Base-by-base conservation (phyloP, 2,329 filamentous ascomycete genomes). In the Epichloe baconii region DNA sequence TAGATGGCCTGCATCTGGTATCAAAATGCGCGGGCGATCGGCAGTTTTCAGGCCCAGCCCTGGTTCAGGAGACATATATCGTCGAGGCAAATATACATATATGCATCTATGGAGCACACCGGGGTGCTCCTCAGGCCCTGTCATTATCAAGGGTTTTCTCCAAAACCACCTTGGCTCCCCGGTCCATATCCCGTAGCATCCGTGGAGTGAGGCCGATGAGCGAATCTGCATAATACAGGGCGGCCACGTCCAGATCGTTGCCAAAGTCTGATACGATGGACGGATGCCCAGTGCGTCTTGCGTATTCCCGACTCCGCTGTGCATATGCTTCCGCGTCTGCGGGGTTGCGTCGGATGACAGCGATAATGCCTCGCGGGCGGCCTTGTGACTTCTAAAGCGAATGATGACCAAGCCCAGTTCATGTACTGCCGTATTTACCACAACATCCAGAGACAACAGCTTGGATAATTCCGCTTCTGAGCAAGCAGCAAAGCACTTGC, bases 201-300 rank as follows among this genome's bases (percentile, higher is more conserved):
- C 70, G 71, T 0, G 70, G 70, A 0, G 65, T 69, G 7, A 71
- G 60, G 52, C 71, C 72, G 68, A 73, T 72, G 26, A 71, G 57
- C 0, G 70, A 64, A 26, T 72, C 65, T 2, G 60, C 62, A 43
- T 26, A 26, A 26, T 26, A 66, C 11, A 67, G 46, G 0, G 57
- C 53, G 5, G 59, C 57, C 0, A 67, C 53, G 12, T 67, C 64
- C 6, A 64, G 54, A 12, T 72, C 70, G 47, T 70, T 59, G 0
- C 62, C 63, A 5, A 70, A 59, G 3, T 59, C 58, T 7, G 23
- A 23, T 23, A 23, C 61, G 53, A 19, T 66, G 62, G 0, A 67
- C 23, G 6, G 23, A 6, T 26, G 23, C 23, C 23, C 23, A 26
- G 23, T 8, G 7, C 6, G 23, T 26, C 23, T 26, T 26, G 23